Conservation (phyloP, 345 rosid genomes). For the Citrus mangshanensis region DNA sequence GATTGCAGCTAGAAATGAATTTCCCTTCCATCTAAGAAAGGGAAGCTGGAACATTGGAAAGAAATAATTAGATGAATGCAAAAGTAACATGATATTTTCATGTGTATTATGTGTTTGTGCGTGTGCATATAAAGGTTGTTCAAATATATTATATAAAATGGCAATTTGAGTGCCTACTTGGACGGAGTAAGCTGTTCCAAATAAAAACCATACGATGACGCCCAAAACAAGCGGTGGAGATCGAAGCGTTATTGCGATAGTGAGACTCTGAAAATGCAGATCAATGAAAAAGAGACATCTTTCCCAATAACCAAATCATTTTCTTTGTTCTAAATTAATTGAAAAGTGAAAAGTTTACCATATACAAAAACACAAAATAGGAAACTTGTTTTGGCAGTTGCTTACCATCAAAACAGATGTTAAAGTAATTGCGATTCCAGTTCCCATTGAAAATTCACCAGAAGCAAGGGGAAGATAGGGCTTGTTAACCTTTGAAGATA, state of each 20-base stretch:
- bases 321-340: too few relatives aligned
- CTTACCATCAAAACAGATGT: constrained; percentile 22
- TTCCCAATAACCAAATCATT: not conserved
- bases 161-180: not conserved
- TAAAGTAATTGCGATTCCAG: constrained; percentile 23
- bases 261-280: not conserved
- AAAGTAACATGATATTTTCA: too few relatives aligned
- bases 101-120: too few relatives aligned
- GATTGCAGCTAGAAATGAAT: constrained; percentile 29
- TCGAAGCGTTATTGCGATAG: not conserved
- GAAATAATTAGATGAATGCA: not conserved
- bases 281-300: not conserved
- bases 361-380: not conserved
- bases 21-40: constrained; percentile 34
- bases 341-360: too few relatives aligned
- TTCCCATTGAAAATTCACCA: constrained; percentile 28
- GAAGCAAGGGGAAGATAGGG: constrained; percentile 38
- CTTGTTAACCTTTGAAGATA: constrained; percentile 26
- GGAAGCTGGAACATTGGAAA: constrained; percentile 23
- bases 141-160: not conserved
- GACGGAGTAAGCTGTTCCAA: not conserved
- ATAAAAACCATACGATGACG: not conserved
- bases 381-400: not conserved
- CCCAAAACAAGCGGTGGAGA: not conserved
- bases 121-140: not conserved